Evolutionary conservation across 2,329 filamentous ascomycete genomes (phyloP).

Genomic region (Blastomyces emzantsi): DNA sequence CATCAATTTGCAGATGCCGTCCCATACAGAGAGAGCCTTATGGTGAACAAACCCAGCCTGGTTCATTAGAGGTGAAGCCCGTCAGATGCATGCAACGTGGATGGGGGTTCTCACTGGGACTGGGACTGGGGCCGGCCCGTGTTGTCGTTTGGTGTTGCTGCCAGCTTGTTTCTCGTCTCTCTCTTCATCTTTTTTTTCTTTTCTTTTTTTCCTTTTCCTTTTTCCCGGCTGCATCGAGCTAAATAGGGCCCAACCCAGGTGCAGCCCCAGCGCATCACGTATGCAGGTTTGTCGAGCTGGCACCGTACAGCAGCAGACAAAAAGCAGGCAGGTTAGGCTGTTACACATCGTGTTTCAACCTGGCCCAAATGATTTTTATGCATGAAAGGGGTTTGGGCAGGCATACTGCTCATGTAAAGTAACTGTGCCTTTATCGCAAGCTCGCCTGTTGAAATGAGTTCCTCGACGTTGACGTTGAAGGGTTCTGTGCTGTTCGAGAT

Average conservation of each 20-base stretch:
- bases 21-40: not conserved
- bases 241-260: not conserved
- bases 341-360: not conserved
- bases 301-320: not conserved
- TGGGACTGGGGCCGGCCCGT: not conserved
- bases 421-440: not conserved
- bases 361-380: not conserved
- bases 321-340: not conserved
- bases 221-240: not conserved
- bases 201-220: not conserved
- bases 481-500: not conserved
- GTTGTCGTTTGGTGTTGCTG: not conserved
- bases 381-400: not conserved
- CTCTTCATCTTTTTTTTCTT: not conserved
- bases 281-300: constrained; percentile 3
- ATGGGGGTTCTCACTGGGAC: not conserved
- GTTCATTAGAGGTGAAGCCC: not conserved
- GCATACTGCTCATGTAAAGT: not conserved
- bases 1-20: not conserved
- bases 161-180: not conserved
- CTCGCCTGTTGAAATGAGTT: not conserved
- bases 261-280: not conserved
- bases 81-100: not conserved
- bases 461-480: not conserved
- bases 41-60: not conserved